A percentile compares a stretch with the other conserved stretches of the same genome.
phyloP scores from a whole-genome alignment of 805 yeast species.

The Saturnispora dispora region DNA sequence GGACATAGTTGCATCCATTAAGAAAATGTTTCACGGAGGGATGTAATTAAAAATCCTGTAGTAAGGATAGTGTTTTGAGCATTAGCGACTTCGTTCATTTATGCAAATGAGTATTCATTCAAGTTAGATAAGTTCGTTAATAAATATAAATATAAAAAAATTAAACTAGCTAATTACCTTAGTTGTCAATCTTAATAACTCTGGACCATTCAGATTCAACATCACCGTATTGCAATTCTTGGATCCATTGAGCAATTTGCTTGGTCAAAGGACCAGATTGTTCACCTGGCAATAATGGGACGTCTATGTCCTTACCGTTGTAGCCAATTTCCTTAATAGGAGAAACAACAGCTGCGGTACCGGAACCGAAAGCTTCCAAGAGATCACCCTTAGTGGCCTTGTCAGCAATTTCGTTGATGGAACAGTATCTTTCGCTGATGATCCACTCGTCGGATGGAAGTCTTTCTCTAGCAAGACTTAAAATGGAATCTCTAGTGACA shows the following conservation, averaged over 20 bases:
- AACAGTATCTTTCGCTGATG: constrained; percentile 71
- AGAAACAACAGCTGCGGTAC: constrained; percentile 95
- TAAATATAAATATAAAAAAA: not conserved
- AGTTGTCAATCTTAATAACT: constrained; percentile 19
- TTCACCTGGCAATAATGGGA: constrained; percentile 75
- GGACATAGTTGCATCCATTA: not conserved
- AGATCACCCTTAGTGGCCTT: constrained; percentile 73
- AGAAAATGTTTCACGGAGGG: no score
- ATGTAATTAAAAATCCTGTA: no score
- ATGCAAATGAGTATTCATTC: not conserved
- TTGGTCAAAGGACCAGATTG: constrained; percentile 73
- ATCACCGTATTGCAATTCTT: constrained; percentile 83
- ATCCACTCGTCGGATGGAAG: constrained; percentile 73
- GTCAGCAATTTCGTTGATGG: constrained; percentile 73
- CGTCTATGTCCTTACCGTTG: constrained; percentile 59
- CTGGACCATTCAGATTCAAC: constrained; percentile 53
- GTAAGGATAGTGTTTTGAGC: no score
- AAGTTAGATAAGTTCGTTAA: not conserved
- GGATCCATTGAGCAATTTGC: constrained; percentile 76
- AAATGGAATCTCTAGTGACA: constrained; percentile 86
- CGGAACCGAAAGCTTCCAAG: constrained; percentile 93
- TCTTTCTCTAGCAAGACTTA: constrained; percentile 66
- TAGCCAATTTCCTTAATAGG: constrained; percentile 86
- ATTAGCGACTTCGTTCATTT: no score
- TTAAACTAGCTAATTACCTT: not conserved